phyloP scores from a whole-genome alignment of 495 filamentous ascomycete genomes.

The Tuber microsphaerosporum region DNA sequence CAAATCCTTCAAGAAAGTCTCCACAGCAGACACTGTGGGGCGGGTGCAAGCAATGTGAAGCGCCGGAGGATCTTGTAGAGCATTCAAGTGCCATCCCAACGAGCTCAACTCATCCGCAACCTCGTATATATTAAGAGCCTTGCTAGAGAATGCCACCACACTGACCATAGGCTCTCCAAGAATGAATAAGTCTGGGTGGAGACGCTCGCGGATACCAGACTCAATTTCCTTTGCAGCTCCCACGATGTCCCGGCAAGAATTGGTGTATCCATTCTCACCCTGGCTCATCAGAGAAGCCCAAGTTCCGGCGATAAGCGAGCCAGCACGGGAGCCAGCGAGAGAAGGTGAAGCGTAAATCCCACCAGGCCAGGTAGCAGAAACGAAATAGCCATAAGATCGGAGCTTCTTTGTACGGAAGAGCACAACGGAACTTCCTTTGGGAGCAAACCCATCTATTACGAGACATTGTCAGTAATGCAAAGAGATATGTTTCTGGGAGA shows the following conservation, averaged over 20 bases:
- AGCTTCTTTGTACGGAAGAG: slow-evolving; percentile 76
- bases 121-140: slow-evolving; percentile 75
- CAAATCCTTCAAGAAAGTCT: slow-evolving; percentile 70
- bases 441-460: slow-evolving; percentile 71
- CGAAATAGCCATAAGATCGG: slow-evolving; percentile 86
- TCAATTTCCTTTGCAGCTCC: slow-evolving; percentile 80
- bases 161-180: slow-evolving; percentile 81
- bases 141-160: slow-evolving; percentile 79
- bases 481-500: not conserved
- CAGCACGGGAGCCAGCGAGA: slow-evolving; percentile 84
- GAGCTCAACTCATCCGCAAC: slow-evolving; percentile 74
- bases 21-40: slow-evolving; percentile 72
- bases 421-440: slow-evolving; percentile 87
- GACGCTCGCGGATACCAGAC: slow-evolving; percentile 59
- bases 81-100: slow-evolving; percentile 92
- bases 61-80: slow-evolving; percentile 83
- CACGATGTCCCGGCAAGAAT: slow-evolving; percentile 77
- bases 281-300: slow-evolving; percentile 85
- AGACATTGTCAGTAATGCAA: not conserved
- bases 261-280: slow-evolving; percentile 83
- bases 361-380: slow-evolving; percentile 89
- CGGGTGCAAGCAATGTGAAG: slow-evolving; percentile 94
- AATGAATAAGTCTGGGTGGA: slow-evolving; percentile 66
- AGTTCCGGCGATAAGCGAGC: slow-evolving; percentile 86
- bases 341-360: slow-evolving; percentile 91